Evolutionary conservation across 805 yeast genomes (phyloP).

Genomic region (Kodamaea restingae): DNA sequence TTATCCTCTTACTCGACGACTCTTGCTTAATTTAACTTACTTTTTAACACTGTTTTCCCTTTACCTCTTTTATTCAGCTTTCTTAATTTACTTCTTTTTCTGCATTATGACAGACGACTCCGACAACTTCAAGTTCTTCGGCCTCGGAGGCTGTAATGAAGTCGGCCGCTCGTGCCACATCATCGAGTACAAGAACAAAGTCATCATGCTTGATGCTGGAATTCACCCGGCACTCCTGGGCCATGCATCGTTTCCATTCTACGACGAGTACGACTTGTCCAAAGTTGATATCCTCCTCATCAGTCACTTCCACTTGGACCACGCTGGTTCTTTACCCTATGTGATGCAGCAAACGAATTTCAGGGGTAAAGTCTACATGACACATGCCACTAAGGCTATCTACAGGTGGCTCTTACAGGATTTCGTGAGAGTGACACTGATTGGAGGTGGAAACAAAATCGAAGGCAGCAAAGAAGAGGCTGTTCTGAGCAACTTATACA

Average conservation of each 20-base stretch:
- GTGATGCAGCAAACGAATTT: conserved; percentile 96
- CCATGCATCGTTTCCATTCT: conserved; percentile 85
- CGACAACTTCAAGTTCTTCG: conserved; percentile 61
- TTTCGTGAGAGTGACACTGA: conserved; percentile 83
- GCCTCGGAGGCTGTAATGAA: conserved; percentile 97
- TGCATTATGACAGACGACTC: conserved; percentile 21
- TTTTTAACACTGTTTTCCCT: no score
- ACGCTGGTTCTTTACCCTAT: conserved; percentile 95
- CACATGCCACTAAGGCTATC: conserved; percentile 98
- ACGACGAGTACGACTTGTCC: conserved; percentile 89
- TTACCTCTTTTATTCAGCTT: neutral
- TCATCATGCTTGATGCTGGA: conserved; percentile 96
- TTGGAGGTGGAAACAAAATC: conserved; percentile 43
- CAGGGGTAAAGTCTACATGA: conserved; percentile 96
- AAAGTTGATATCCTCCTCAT: conserved; percentile 82
- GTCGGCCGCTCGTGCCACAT: conserved; percentile 97
- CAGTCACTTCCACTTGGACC: conserved; percentile 95
- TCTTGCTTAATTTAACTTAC: no score
- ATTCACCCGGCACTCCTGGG: conserved; percentile 96
- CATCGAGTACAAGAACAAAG: conserved; percentile 86
- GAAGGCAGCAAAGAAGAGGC: conserved; percentile 13
- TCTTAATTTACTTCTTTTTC: no score
- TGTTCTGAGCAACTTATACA: conserved; percentile 55
- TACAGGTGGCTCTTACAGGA: conserved; percentile 93
- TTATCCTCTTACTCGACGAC: no score